Evolutionary conservation across 257 asterid genomes (phyloP).

Genomic region (Paraleonurus japonicus): DNA sequence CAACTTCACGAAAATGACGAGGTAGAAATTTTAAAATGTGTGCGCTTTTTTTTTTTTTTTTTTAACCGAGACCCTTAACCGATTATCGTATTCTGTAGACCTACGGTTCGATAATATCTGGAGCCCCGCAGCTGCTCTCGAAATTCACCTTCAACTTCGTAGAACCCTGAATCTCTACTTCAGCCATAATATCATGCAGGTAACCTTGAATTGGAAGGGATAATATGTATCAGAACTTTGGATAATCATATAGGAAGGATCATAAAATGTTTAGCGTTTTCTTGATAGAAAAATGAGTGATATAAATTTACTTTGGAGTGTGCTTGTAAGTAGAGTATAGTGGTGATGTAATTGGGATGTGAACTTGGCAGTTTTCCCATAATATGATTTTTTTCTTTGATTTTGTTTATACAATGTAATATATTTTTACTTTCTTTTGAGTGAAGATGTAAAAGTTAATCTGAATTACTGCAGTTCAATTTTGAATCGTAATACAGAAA

Average conservation of each 20-base stretch:
- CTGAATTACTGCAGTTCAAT: too few relatives aligned
- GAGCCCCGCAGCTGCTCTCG: slow-evolving; percentile 79
- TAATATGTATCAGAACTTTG: neutral
- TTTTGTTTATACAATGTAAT: neutral
- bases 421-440: neutral
- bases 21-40: slow-evolving; percentile 33
- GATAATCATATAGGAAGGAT: neutral
- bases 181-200: neutral
- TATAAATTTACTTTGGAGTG: slow-evolving; percentile 19
- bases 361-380: slow-evolving; percentile 10
- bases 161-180: slow-evolving; percentile 27
- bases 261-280: slow-evolving; percentile 1
- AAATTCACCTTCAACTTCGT: slow-evolving; percentile 65
- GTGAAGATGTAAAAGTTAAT: neutral
- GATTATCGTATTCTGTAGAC: slow-evolving; percentile 42
- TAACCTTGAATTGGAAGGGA: neutral
- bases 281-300: neutral
- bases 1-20: slow-evolving; percentile 61
- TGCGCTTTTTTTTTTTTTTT: too few relatives aligned
- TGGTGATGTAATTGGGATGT: slow-evolving; percentile 8
- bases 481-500: too few relatives aligned
- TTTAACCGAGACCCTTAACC: neutral
- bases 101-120: slow-evolving; percentile 69
- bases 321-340: slow-evolving; percentile 1
- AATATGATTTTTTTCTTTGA: neutral